phyloP scores from a whole-genome alignment of 2,329 filamentous ascomycete genomes.

The Fusarium tricinctum region DNA sequence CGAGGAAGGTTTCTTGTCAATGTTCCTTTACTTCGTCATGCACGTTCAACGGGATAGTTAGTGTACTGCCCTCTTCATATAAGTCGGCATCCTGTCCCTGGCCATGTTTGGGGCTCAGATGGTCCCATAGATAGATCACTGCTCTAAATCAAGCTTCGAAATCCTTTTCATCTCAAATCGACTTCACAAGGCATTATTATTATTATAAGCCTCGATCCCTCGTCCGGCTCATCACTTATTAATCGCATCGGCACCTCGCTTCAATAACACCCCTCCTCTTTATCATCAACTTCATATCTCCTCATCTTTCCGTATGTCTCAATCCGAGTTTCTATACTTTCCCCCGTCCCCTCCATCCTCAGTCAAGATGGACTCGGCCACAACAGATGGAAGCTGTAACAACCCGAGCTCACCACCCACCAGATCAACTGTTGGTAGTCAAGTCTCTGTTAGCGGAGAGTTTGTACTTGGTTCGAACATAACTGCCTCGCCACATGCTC shows the following conservation, averaged over 20 bases:
- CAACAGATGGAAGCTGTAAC: constrained; percentile 48
- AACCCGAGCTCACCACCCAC: constrained; percentile 48
- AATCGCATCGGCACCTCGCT: constrained; percentile 36
- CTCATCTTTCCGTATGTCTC: constrained; percentile 50
- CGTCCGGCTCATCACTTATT: constrained; percentile 37
- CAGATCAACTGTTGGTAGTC: constrained; percentile 47
- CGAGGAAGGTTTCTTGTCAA: constrained; percentile 48
- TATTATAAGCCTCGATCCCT: constrained; percentile 43
- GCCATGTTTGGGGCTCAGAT: constrained; percentile 50
- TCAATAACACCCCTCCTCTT: constrained; percentile 39
- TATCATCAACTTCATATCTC: constrained; percentile 38
- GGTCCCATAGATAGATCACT: constrained; percentile 51
- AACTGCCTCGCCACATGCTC: constrained; percentile 44
- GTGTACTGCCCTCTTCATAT: constrained; percentile 52
- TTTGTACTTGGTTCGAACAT: constrained; percentile 44
- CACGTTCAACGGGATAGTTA: constrained; percentile 45
- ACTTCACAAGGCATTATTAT: constrained; percentile 41
- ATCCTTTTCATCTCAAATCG: constrained; percentile 42
- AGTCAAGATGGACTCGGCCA: constrained; percentile 50
- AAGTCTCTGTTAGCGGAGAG: constrained; percentile 39
- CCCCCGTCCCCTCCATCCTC: constrained; percentile 50
- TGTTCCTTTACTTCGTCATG: constrained; percentile 51
- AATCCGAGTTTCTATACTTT: constrained; percentile 49
- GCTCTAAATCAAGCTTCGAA: constrained; percentile 44
- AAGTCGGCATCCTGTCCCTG: constrained; percentile 52